Percentiles rank a stretch among this genome's conserved stretches.
Evolutionary conservation across 257 asterid species (phyloP).

Genomic region (Solanum pennellii): DNA sequence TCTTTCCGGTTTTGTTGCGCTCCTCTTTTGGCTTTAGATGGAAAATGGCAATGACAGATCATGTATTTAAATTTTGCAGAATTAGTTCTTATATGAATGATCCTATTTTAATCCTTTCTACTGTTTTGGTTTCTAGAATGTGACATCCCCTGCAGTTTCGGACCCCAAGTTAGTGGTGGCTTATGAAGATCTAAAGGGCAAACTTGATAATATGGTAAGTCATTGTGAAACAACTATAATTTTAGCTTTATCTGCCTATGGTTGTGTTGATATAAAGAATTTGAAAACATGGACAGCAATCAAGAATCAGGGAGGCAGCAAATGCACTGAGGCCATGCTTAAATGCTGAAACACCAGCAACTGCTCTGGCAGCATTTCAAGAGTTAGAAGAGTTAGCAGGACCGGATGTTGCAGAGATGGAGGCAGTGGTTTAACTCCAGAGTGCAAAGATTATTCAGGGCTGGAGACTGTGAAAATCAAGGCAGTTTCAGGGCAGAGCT

Average conservation of each 20-base stretch:
- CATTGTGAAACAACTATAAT: background rate
- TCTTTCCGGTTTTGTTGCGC: background rate
- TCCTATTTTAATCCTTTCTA: background rate
- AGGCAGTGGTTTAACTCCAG: background rate
- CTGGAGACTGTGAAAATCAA: background rate
- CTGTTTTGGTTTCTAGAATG: slow-evolving; percentile 22
- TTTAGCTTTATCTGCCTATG: background rate
- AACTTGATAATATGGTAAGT: slow-evolving; percentile 53
- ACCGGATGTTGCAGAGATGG: background rate
- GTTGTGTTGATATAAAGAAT: background rate
- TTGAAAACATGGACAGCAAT: slow-evolving; percentile 34
- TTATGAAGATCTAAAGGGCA: slow-evolving; percentile 38
- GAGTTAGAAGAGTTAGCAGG: slow-evolving; percentile 51
- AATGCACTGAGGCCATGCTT: slow-evolving; percentile 40
- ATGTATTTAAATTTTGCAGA: background rate
- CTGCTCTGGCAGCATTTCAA: slow-evolving; percentile 29
- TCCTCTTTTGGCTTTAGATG: background rate
- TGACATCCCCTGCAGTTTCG: slow-evolving; percentile 6
- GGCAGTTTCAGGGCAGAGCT: background rate
- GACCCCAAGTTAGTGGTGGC: slow-evolving; percentile 42
- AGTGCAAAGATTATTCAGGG: background rate
- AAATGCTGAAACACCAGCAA: slow-evolving; percentile 23
- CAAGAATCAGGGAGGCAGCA: slow-evolving; percentile 35
- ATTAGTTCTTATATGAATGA: background rate
- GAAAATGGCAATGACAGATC: background rate